Percentiles rank a stretch among this genome's conserved stretches.
Evolutionary conservation across 2,329 filamentous ascomycete genomes (phyloP).

Genomic region (Tolypocladium ovalisporum): DNA sequence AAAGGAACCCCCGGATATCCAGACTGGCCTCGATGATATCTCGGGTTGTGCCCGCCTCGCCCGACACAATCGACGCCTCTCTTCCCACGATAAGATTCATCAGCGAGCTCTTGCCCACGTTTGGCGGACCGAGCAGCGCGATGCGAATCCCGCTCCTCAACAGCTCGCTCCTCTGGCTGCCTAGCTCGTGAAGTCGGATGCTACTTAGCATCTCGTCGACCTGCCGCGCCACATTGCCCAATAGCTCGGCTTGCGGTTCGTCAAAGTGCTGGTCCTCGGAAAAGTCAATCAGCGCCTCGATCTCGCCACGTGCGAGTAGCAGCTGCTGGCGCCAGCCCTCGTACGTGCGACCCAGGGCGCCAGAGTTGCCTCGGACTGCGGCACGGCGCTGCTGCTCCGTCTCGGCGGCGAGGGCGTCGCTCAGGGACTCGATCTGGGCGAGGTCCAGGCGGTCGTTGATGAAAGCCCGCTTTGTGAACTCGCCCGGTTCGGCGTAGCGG

Average conservation of each 20-base stretch:
- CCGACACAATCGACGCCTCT: constrained; percentile 90
- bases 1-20: constrained; percentile 81
- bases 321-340: constrained; percentile 71
- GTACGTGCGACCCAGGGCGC: constrained; percentile 62
- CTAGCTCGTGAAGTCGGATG: constrained; percentile 60
- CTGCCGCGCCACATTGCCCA: constrained; percentile 56
- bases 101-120: constrained; percentile 88
- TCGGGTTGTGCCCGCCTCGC: constrained; percentile 84
- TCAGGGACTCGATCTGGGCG: constrained; percentile 64
- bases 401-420: constrained; percentile 54
- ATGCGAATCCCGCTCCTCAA: constrained; percentile 77
- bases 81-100: constrained; percentile 83
- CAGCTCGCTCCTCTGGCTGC: constrained; percentile 73
- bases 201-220: constrained; percentile 49
- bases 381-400: constrained; percentile 90
- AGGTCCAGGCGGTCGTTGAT: constrained; percentile 76
- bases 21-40: constrained; percentile 89
- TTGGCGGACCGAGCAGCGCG: constrained; percentile 81
- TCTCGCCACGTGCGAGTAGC: constrained; percentile 72
- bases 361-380: constrained; percentile 68
- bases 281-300: constrained; percentile 95
- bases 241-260: constrained; percentile 64
- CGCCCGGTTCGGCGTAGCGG: constrained; percentile 86
- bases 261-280: constrained; percentile 97
- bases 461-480: constrained; percentile 91